Evolutionary conservation across 306 rosid species (phyloP).

Genomic region (Fagus crenata): DNA sequence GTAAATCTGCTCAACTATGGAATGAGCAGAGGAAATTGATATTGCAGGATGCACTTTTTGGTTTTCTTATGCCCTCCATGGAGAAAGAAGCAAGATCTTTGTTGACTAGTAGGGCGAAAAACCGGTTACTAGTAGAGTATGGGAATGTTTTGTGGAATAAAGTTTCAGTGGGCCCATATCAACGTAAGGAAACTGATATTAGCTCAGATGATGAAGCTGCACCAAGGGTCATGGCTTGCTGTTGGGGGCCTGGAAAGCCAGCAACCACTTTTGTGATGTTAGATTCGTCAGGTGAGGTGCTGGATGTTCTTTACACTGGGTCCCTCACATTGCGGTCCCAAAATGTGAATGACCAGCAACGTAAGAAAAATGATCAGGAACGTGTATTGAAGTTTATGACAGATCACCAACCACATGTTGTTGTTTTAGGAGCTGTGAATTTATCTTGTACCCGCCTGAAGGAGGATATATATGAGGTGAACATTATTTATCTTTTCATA

Average conservation of each 20-base stretch:
- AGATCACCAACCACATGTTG: constrained; percentile 98
- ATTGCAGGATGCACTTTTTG: constrained; percentile 80
- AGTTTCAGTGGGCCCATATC: constrained; percentile 94
- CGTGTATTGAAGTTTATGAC: constrained; percentile 97
- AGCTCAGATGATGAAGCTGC: constrained; percentile 88
- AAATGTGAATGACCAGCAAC: constrained; percentile 76
- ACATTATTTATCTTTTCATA: constrained; percentile 28
- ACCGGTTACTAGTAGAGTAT: constrained; percentile 80
- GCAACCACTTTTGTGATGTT: constrained; percentile 94
- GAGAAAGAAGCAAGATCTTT: constrained; percentile 89
- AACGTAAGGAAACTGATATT: constrained; percentile 81
- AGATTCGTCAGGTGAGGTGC: constrained; percentile 91
- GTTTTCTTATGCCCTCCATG: constrained; percentile 89
- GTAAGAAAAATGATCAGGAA: constrained; percentile 90
- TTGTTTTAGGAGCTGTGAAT: constrained; percentile 92
- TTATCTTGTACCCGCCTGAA: constrained; percentile 88
- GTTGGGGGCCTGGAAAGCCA: constrained; percentile 99
- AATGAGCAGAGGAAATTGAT: constrained; percentile 94
- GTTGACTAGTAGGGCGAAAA: constrained; percentile 71
- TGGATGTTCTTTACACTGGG: constrained; percentile 87
- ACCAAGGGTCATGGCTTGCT: constrained; percentile 98
- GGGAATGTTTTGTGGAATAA: constrained; percentile 87
- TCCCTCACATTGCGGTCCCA: constrained; percentile 87
- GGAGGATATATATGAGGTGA: constrained; percentile 93
- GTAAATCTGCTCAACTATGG: constrained; percentile 97